A percentile compares a stretch with the other conserved stretches of the same genome.
Conservation (phyloP, 2,329 filamentous ascomycete species). For the Colletotrichum godetiae region DNA sequence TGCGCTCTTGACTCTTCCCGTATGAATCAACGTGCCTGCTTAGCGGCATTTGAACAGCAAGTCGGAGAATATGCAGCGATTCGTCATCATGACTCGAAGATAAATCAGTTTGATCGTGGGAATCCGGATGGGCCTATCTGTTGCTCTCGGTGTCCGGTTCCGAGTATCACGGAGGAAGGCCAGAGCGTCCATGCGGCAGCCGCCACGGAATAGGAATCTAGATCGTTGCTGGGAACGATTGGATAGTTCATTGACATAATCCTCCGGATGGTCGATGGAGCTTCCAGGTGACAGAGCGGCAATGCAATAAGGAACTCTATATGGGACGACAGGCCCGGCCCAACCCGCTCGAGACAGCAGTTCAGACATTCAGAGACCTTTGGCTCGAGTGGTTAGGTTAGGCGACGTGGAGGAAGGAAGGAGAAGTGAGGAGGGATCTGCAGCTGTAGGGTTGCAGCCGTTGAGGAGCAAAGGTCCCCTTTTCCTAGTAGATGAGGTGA, state of each 20-base stretch:
- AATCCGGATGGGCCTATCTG: not conserved
- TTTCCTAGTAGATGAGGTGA: slow-evolving; percentile 6
- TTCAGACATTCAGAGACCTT: not conserved
- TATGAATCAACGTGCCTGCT: not conserved
- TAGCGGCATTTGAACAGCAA: not conserved
- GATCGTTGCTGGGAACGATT: not conserved
- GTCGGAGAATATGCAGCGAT: not conserved
- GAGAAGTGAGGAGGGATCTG: slow-evolving; percentile 5
- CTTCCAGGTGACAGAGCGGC: not conserved
- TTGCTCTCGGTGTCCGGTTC: not conserved
- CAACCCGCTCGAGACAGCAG: not conserved
- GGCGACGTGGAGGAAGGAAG: not conserved
- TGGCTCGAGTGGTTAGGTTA: not conserved
- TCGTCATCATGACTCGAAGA: not conserved
- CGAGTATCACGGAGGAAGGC: not conserved
- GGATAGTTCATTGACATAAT: not conserved
- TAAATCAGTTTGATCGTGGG: not conserved
- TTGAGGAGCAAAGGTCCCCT: not conserved
- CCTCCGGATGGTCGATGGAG: not conserved
- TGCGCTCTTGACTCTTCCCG: not conserved
- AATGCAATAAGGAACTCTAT: slow-evolving; percentile 9
- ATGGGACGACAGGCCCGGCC: slow-evolving; percentile 16
- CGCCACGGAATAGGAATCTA: not conserved
- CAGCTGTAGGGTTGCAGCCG: not conserved
- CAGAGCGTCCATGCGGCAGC: not conserved